phyloP scores from a whole-genome alignment of 805 yeast genomes.

The Wickerhamiella bombiphila region DNA sequence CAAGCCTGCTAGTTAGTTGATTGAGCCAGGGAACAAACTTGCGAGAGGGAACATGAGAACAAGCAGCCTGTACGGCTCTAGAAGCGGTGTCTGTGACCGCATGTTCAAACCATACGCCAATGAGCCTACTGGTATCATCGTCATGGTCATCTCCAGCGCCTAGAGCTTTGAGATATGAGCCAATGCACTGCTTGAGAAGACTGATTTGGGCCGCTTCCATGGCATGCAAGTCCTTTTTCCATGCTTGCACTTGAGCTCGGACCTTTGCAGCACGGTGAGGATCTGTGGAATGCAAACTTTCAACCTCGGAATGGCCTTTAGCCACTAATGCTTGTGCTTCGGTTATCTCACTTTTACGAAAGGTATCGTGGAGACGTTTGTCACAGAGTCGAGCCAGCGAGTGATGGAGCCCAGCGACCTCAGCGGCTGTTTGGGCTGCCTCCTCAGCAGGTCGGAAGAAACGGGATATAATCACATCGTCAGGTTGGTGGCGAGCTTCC shows the following conservation, averaged over 20 bases:
- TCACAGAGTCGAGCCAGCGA: constrained; percentile 56
- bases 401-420: constrained; percentile 34
- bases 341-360: not conserved
- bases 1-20: constrained; percentile 61
- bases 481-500: constrained; percentile 52
- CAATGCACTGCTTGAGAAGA: constrained; percentile 40
- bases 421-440: not conserved
- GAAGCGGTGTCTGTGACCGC: constrained; percentile 26
- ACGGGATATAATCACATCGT: constrained; percentile 39
- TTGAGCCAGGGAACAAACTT: constrained; percentile 69
- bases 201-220: constrained; percentile 27
- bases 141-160: constrained; percentile 3
- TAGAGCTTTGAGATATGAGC: constrained; percentile 40
- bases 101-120: constrained; percentile 70
- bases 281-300: not conserved
- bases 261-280: constrained; percentile 15
- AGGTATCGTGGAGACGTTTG: constrained; percentile 10
- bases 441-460: constrained; percentile 39
- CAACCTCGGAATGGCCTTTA: not conserved
- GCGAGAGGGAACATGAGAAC: constrained; percentile 36
- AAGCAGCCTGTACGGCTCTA: constrained; percentile 12
- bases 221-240: constrained; percentile 33
- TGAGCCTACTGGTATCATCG: constrained; percentile 32
- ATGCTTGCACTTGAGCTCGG: constrained; percentile 19
- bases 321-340: not conserved